Conservation (phyloP, 202 grass and related monocot genomes). For the Zizania palustris region DNA sequence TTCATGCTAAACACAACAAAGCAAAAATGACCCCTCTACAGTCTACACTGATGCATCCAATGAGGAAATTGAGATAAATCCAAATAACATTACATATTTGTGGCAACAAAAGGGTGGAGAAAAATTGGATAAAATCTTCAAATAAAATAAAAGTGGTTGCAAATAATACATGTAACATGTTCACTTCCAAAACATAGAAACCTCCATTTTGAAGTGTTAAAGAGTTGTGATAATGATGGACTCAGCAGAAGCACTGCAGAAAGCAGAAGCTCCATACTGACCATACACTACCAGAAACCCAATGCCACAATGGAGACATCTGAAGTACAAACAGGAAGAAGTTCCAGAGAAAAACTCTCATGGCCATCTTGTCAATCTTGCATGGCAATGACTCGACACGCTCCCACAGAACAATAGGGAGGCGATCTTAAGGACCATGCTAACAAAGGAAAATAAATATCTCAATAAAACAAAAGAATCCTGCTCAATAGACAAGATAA, state of each 20-base stretch:
- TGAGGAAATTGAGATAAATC: neutral
- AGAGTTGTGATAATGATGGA: conserved; percentile 25
- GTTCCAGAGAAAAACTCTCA: conserved; percentile 62
- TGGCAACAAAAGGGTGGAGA: neutral
- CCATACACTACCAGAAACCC: conserved; percentile 24
- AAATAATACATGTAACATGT: conserved; percentile 28
- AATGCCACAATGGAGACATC: conserved; percentile 37
- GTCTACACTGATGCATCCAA: neutral
- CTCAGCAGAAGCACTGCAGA: conserved; percentile 30
- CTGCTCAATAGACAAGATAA: neutral
- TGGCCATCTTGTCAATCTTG: conserved; percentile 25
- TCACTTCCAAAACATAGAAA: conserved; percentile 35
- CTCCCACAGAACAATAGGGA: conserved; percentile 58
- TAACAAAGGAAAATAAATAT: conserved; percentile 1
- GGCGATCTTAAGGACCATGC: conserved; percentile 73
- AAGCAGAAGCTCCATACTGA: conserved; percentile 2
- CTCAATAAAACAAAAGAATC: neutral
- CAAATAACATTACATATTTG: no score
- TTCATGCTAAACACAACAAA: neutral
- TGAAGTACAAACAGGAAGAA: conserved; percentile 28
- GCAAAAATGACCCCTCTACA: neutral
- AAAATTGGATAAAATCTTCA: neutral
- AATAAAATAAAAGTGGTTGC: neutral
- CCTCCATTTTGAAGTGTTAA: conserved; percentile 26
- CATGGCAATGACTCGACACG: conserved; percentile 65